A percentile compares a stretch with the other conserved stretches of the same genome.
phyloP scores from a whole-genome alignment of 257 asterid species.

The Nicotiana knightiana region DNA sequence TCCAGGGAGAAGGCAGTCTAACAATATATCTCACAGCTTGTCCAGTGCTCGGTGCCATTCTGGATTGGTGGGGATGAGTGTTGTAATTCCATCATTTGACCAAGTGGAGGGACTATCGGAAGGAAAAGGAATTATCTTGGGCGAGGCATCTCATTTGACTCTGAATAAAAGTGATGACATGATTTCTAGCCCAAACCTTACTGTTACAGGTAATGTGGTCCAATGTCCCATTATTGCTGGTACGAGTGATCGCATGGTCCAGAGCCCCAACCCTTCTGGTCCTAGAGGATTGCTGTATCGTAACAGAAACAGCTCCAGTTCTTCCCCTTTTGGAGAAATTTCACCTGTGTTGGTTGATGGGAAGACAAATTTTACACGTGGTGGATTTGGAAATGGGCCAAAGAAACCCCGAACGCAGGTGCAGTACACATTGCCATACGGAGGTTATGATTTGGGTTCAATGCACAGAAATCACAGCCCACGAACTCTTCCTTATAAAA shows the following conservation, averaged over 20 bases:
- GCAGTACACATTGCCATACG: constrained; percentile 72
- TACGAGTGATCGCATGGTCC: constrained; percentile 27
- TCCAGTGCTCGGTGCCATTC: constrained; percentile 25
- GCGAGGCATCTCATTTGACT: constrained; percentile 38
- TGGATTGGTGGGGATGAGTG: constrained; percentile 32
- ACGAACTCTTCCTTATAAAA: constrained; percentile 63
- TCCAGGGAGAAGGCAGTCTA: constrained; percentile 18
- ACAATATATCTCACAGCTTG: constrained; percentile 20
- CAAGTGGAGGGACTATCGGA: constrained; percentile 30
- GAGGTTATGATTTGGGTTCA: constrained; percentile 43
- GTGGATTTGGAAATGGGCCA: constrained; percentile 72
- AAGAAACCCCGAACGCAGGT: constrained; percentile 93
- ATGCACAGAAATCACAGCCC: constrained; percentile 48
- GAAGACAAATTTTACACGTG: constrained; percentile 35
- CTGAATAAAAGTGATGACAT: constrained; percentile 35
- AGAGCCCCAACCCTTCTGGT: constrained; percentile 36
- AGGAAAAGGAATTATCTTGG: constrained; percentile 24
- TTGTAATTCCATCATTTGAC: constrained; percentile 54
- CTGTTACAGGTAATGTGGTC: constrained; percentile 26
- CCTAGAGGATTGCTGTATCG: constrained; percentile 33
- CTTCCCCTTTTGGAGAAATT: constrained; percentile 47
- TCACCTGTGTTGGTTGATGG: constrained; percentile 58
- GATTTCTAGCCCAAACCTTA: constrained; percentile 31
- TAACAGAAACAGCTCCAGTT: constrained; percentile 40
- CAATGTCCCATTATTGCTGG: constrained; percentile 36